phyloP scores from a whole-genome alignment of 768 basidiomycete genomes.

The Hygrophorus pudorinus region DNA sequence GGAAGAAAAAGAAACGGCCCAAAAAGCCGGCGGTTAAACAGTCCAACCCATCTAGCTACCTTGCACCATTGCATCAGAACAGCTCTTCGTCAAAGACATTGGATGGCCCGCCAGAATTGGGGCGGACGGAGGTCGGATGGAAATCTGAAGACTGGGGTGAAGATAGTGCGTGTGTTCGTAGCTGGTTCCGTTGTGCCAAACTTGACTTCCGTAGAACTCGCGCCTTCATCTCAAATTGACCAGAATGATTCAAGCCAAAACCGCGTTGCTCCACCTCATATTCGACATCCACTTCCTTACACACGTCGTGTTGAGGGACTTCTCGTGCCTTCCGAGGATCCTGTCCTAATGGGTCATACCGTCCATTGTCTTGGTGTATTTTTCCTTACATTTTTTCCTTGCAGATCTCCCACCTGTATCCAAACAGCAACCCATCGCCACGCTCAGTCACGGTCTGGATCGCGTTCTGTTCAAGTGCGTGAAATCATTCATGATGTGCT shows the following conservation, averaged over 20 bases:
- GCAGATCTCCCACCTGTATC: constrained; percentile 33
- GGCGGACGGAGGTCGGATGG: too few species aligned
- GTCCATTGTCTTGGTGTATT: background rate
- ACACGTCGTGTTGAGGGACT: constrained; percentile 27
- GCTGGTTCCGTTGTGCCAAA: background rate
- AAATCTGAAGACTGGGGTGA: constrained; percentile 13
- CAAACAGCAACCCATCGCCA: constrained; percentile 41
- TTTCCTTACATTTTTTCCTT: background rate
- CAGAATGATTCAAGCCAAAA: background rate
- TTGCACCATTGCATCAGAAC: too few species aligned
- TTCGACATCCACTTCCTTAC: constrained; percentile 12
- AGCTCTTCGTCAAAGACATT: too few species aligned
- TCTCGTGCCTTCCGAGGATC: constrained; percentile 13
- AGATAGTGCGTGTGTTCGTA: constrained; percentile 12
- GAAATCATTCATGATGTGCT: background rate
- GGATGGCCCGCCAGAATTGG: background rate
- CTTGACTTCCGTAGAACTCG: constrained; percentile 1
- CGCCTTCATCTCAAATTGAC: constrained; percentile 1
- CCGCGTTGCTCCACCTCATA: constrained; percentile 6
- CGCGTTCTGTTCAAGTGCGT: constrained; percentile 71
- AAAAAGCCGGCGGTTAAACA: background rate
- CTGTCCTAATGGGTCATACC: constrained; percentile 31
- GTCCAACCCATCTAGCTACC: too few species aligned
- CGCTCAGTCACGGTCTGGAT: constrained; percentile 52
- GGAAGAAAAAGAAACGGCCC: background rate